Evolutionary conservation across 2,329 filamentous ascomycete genomes (phyloP), one percentile per base, ranked within the genome.

Genomic region (Penicillium sp.): DNA sequence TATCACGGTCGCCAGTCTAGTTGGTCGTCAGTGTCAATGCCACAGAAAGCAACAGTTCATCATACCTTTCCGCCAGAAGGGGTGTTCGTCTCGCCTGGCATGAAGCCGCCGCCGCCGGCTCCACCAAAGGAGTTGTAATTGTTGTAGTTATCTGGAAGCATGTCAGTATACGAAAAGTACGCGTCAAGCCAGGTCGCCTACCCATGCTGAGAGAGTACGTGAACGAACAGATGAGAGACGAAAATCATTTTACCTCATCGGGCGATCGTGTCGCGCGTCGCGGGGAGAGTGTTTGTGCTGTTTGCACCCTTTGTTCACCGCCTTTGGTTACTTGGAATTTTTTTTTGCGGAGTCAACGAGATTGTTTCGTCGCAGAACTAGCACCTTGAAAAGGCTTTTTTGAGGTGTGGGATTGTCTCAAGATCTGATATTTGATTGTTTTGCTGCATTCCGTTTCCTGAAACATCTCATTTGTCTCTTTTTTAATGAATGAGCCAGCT

Each of bases 81-180:
- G 69, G 78, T 68, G 66, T 72, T 69, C 71, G 74, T 64, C 51
- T 73, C 72, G 39, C 72, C 73, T 23, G 70, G 70, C 69, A 83
- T 76, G 65, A 84, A 84, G 42, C 81, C 81, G 44, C 80, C 80
- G 46, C 77, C 80, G 41, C 74, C 75, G 26, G 77, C 82, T 34
- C 69, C 75, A 44, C 24, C 7, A 9, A 26, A 26, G 7, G 24
- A 26, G 24, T 26, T 26, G 24, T 74, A 73, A 42, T 60, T 64
- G 57, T 67, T 68, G 35, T 60, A 62, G 32, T 62, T 60, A 49
- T 70, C 68, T 71, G 43, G 10, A 14, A 23, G 14, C 28, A 24
- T 32, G 27, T 54, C 46, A 57, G 46, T 14, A 23, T 26, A 11
- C 14, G n/a, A 13, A 4, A 6, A 26, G n/a, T 6, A 14, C 18